Conservation (phyloP, 2,329 filamentous ascomycete species). For the Cryoendolithus antarcticus region DNA sequence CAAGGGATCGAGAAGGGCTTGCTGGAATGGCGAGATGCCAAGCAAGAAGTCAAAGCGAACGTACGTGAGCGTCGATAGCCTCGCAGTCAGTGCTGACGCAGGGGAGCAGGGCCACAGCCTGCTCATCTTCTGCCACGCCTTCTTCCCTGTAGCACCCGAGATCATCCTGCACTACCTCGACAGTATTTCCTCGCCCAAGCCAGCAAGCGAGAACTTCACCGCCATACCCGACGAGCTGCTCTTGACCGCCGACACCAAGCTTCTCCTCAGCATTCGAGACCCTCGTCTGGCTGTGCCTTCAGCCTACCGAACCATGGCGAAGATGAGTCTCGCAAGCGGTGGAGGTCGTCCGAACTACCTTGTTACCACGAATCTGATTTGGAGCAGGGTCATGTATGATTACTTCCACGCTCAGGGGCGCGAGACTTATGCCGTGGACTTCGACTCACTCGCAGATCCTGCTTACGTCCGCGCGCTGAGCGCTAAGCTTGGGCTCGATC, state of each 20-base stretch:
- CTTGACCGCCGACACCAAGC: conserved; percentile 13
- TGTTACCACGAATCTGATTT: conserved; percentile 20
- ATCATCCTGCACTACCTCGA: conserved; percentile 1
- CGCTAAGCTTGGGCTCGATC: conserved; percentile 23
- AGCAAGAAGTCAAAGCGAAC: background rate
- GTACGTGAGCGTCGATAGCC: background rate
- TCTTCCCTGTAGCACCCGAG: conserved; percentile 3
- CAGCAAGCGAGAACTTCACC: conserved; percentile 11
- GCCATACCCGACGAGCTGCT: conserved; percentile 26
- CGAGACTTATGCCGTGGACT: conserved; percentile 25
- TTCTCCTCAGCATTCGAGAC: conserved; percentile 17
- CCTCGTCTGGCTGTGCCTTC: conserved; percentile 29
- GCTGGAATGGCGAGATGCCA: background rate
- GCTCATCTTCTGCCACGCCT: conserved; percentile 2
- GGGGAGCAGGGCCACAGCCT: background rate
- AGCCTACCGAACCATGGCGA: conserved; percentile 18
- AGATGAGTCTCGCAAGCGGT: conserved; percentile 5
- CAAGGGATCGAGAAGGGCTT: background rate
- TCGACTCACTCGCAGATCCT: conserved; percentile 26
- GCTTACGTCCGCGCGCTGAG: conserved; percentile 18
- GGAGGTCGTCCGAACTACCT: conserved; percentile 8
- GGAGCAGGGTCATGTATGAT: conserved; percentile 25
- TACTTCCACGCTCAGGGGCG: conserved; percentile 17
- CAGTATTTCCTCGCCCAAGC: background rate
- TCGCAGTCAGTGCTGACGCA: background rate